Conservation (phyloP, 1,284 basidiomycete genomes). For the Puccinia coronata region DNA sequence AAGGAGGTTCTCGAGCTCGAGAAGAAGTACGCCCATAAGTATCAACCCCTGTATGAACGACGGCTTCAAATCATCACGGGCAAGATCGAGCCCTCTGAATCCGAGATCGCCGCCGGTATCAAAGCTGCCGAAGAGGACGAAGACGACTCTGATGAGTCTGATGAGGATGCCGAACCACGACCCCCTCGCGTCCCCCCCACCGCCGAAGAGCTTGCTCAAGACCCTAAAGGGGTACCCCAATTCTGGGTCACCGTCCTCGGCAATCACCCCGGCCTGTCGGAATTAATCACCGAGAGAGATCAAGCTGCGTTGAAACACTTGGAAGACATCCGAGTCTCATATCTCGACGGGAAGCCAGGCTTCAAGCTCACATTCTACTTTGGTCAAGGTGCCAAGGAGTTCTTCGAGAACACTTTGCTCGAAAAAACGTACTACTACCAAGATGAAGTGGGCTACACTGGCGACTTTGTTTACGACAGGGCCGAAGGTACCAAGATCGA, state of each 20-base stretch:
- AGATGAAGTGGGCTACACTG: constrained; percentile 46
- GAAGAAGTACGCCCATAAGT: constrained; percentile 48
- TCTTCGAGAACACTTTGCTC: constrained; percentile 43
- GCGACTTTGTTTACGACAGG: constrained; percentile 50
- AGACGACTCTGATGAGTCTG: constrained; percentile 34
- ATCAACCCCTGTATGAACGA: constrained; percentile 43
- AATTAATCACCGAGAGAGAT: constrained; percentile 49
- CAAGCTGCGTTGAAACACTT: constrained; percentile 47
- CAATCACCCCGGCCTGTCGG: constrained; percentile 47
- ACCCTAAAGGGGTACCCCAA: constrained; percentile 42
- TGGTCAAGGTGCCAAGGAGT: constrained; percentile 45
- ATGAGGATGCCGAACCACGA: constrained; percentile 14
- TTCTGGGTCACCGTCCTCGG: constrained; percentile 47
- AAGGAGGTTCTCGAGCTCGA: constrained; percentile 49
- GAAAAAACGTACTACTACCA: constrained; percentile 50
- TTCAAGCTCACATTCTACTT: constrained; percentile 49
- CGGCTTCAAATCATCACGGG: constrained; percentile 42
- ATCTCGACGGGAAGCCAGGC: constrained; percentile 47
- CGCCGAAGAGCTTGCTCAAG: constrained; percentile 43
- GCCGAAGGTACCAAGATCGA: constrained; percentile 48
- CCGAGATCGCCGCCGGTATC: constrained; percentile 43
- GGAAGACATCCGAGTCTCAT: constrained; percentile 46
- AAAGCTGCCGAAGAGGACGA: constrained; percentile 47
- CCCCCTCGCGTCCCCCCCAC: constrained; percentile 31
- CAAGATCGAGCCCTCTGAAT: constrained; percentile 40